Percentiles rank a stretch among this genome's conserved stretches.
Evolutionary conservation across 2,329 filamentous ascomycete species (phyloP).

Genomic region (Chlorencoelia australis): DNA sequence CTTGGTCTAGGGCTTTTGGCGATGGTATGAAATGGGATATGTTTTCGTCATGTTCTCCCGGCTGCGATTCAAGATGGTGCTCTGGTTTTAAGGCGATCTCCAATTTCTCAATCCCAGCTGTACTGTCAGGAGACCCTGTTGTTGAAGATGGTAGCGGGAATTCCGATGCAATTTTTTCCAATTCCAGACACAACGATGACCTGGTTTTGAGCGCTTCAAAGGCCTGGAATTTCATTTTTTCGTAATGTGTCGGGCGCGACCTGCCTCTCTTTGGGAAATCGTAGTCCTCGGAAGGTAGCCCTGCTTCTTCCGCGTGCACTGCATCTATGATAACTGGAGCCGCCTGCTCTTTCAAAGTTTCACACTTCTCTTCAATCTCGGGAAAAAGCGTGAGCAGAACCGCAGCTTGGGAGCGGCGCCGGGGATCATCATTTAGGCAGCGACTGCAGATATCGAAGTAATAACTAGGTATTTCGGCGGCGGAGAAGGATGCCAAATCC

Average conservation of each 20-base stretch:
- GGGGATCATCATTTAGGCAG: constrained; percentile 68
- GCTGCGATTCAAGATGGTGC: no score
- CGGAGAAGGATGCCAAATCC: constrained; percentile 37
- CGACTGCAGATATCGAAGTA: constrained; percentile 64
- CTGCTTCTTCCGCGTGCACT: constrained; percentile 10
- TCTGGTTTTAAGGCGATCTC: no score
- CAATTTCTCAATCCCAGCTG: no score
- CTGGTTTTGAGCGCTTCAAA: no score
- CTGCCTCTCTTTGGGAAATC: constrained; percentile 23
- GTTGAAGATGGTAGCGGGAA: constrained; percentile 11
- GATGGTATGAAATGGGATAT: no score
- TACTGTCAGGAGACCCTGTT: no score
- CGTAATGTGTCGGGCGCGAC: constrained; percentile 19
- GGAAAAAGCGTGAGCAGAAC: constrained; percentile 64
- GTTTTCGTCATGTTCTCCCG: no score
- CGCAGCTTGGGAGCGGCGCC: constrained; percentile 61
- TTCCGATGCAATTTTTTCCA: constrained; percentile 1
- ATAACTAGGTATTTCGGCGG: constrained; percentile 63
- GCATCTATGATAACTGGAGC: constrained; percentile 24
- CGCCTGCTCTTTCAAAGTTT: constrained; percentile 7
- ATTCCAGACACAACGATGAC: no score
- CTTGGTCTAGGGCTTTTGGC: no score
- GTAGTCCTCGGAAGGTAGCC: constrained; percentile 2
- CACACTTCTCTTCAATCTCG: constrained; percentile 15
- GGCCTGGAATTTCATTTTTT: no score